Percentiles rank a stretch among this genome's conserved stretches.
Conservation (phyloP, 345 rosid species). For the Erucastrum elatum region DNA sequence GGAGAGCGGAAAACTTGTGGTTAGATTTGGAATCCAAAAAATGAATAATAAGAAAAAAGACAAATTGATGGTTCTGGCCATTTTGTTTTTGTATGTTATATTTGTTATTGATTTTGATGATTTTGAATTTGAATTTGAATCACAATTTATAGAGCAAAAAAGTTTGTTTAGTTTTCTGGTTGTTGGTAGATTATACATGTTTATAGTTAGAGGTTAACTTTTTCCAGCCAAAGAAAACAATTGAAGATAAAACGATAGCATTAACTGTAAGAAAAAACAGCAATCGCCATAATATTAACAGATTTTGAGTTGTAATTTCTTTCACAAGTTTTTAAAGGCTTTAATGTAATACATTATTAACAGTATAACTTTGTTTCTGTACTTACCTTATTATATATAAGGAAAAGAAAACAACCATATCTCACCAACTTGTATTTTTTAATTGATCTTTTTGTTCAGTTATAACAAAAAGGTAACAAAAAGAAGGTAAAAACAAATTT, state of each 20-base stretch:
- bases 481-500: not conserved
- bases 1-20: conserved; percentile 46
- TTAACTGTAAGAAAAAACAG: not conserved
- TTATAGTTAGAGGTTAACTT: not conserved
- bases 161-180: conserved; percentile 22
- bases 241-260: not conserved
- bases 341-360: too few relatives aligned
- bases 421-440: not conserved
- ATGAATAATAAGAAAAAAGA: conserved; percentile 11
- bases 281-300: not conserved
- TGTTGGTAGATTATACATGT: conserved; percentile 18
- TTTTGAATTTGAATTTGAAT: conserved; percentile 10
- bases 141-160: not conserved
- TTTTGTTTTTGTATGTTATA: not conserved
- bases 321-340: not conserved
- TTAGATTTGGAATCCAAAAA: not conserved
- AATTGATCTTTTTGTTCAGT: not conserved
- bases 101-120: not conserved
- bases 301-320: not conserved
- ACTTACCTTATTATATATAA: not conserved
- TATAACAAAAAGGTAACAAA: not conserved
- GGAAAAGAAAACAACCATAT: not conserved
- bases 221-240: not conserved
- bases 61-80: conserved; percentile 6
- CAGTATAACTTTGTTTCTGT: not conserved